Conservation (phyloP, 495 filamentous ascomycete species). For the Neurospora sublineolata region DNA sequence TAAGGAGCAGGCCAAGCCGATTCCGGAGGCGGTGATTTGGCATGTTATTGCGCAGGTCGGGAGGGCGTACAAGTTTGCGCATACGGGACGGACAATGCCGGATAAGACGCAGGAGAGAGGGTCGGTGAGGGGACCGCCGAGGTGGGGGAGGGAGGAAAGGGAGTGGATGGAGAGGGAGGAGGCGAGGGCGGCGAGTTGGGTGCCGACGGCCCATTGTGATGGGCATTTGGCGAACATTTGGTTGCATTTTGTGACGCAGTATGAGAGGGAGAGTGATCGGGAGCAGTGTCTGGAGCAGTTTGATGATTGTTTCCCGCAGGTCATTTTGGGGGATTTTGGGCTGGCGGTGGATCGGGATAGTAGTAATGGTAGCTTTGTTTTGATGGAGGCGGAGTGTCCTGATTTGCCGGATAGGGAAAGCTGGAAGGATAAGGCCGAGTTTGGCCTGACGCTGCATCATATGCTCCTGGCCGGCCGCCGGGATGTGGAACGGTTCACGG, state of each 20-base stretch:
- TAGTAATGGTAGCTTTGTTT: background rate
- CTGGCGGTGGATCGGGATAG: background rate
- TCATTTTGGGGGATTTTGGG: background rate
- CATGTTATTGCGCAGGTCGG: slow-evolving; percentile 8
- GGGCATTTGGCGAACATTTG: slow-evolving; percentile 1
- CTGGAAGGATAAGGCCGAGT: slow-evolving; percentile 3
- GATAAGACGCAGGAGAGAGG: background rate
- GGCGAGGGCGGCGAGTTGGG: background rate
- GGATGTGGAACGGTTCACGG: background rate
- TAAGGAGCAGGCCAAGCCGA: fast-evolving
- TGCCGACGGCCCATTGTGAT: background rate
- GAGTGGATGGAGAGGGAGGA: background rate
- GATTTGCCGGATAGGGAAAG: slow-evolving; percentile 1
- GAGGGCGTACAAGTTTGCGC: slow-evolving; percentile 3
- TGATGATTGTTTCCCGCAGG: slow-evolving; percentile 1
- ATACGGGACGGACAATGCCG: slow-evolving; percentile 1
- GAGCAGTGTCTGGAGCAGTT: background rate
- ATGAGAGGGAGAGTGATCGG: slow-evolving; percentile 1
- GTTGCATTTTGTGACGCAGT: slow-evolving; percentile 7
- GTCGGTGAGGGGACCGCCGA: background rate
- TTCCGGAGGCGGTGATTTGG: slow-evolving; percentile 15
- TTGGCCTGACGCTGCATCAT: background rate
- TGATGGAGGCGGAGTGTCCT: background rate
- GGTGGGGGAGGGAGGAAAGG: background rate
- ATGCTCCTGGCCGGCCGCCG: background rate